Conservation (phyloP, 1,284 basidiomycete species). For the Prillingera fragicola region DNA sequence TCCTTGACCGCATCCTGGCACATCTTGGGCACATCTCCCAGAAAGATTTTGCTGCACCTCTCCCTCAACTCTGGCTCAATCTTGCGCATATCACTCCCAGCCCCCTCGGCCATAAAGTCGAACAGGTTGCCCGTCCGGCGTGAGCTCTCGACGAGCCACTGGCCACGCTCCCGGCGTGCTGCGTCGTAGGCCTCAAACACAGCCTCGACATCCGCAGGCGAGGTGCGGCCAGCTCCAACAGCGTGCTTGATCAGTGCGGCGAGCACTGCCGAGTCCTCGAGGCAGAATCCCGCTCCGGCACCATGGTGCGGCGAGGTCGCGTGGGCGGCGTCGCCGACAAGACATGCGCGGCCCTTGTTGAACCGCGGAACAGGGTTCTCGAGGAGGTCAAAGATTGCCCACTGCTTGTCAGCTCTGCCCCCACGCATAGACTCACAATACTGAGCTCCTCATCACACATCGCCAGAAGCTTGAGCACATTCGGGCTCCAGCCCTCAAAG, state of each 20-base stretch:
- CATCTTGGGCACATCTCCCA: conserved; percentile 6
- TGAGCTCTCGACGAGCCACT: conserved; percentile 15
- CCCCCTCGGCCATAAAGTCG: conserved; percentile 14
- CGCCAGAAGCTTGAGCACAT: conserved; percentile 7
- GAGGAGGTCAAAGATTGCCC: conserved; percentile 20
- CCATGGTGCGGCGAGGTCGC: conserved; percentile 23
- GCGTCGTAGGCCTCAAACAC: conserved; percentile 14
- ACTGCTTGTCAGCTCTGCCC: conserved; percentile 2
- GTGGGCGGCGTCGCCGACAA: conserved; percentile 20
- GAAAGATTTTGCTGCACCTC: conserved; percentile 11
- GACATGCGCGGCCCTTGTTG: conserved; percentile 7
- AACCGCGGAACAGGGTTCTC: conserved; percentile 9
- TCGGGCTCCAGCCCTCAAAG: conserved; percentile 10
- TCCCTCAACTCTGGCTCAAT: conserved; percentile 11
- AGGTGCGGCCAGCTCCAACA: not conserved
- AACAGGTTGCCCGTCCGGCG: conserved; percentile 15
- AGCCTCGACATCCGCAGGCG: not conserved
- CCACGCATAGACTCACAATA: conserved; percentile 6
- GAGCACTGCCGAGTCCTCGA: conserved; percentile 20
- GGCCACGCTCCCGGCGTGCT: conserved; percentile 12
- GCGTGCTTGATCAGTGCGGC: conserved; percentile 12
- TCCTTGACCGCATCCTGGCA: conserved; percentile 1
- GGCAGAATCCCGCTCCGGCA: conserved; percentile 20
- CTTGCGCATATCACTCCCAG: conserved; percentile 13
- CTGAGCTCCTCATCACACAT: conserved; percentile 15